These are phyloP conservation scores for Furcasterigmium furcatum DNA, from an alignment of 2,329 filamentous ascomycete species.

Conservation along the genomic window DNA sequence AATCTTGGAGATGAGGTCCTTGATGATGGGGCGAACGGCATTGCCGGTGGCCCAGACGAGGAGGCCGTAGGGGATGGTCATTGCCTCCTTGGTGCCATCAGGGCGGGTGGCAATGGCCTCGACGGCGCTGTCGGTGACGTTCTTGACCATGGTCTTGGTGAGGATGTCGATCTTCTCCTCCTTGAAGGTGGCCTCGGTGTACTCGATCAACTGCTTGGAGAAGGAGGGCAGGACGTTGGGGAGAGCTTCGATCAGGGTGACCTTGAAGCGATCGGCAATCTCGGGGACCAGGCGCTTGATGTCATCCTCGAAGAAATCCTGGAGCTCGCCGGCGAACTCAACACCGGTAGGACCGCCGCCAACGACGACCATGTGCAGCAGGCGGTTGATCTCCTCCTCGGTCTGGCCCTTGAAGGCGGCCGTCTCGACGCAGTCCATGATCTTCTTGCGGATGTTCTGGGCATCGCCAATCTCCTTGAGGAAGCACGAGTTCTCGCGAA, in stretches of 20 bases:
- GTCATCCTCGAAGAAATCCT: conserved; percentile 98
- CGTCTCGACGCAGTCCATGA: conserved; percentile 99
- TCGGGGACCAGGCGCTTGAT: conserved; percentile 98
- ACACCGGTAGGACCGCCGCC: conserved; percentile 95
- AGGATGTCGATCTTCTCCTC: conserved; percentile 97
- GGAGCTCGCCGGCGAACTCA: conserved; percentile 96
- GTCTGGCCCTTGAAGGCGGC: conserved; percentile 97
- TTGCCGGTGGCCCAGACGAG: conserved; percentile 99
- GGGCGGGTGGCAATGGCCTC: conserved; percentile 82
- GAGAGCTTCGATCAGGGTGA: conserved; percentile 94
- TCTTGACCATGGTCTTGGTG: conserved; percentile 99
- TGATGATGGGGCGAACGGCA: conserved; percentile 82
- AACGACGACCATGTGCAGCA: conserved; percentile 96
- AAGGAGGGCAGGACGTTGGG: conserved; percentile 97
- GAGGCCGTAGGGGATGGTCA: conserved; percentile 88
- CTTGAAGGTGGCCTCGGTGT: conserved; percentile 98
- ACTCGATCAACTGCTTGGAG: conserved; percentile 98
- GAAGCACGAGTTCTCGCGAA: conserved; percentile 94
- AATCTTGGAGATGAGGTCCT: conserved; percentile 88
- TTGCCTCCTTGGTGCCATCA: conserved; percentile 77
- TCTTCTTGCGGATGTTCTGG: conserved; percentile 93
- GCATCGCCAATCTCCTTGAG: conserved; percentile 97
- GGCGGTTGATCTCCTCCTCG: conserved; percentile 82
- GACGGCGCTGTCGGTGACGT: conserved; percentile 87
- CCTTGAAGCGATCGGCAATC: conserved; percentile 91